phyloP scores from a whole-genome alignment of 179 eudicot genomes.

The Gypsophila paniculata region DNA sequence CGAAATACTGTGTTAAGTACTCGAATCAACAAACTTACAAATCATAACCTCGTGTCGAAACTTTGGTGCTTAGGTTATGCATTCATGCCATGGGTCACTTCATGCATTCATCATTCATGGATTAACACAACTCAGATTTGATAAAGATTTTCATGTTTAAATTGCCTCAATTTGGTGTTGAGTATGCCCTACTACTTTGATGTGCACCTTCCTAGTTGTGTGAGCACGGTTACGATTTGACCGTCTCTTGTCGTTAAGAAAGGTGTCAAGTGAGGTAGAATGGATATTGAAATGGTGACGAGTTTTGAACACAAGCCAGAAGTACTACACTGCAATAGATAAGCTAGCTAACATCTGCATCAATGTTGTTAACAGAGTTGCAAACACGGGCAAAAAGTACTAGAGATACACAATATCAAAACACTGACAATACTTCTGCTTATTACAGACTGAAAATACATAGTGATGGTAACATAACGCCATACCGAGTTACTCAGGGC shows the following conservation, averaged over 20 bases:
- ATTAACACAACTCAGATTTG: neutral
- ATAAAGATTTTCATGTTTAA: too few relatives aligned
- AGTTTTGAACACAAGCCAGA: too few relatives aligned
- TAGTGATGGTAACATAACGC: neutral
- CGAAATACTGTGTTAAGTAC: neutral
- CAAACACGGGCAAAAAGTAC: too few relatives aligned
- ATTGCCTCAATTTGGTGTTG: neutral
- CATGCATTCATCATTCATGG: neutral
- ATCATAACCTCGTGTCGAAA: neutral
- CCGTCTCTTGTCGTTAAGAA: too few relatives aligned
- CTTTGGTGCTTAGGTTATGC: neutral
- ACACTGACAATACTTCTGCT: neutral
- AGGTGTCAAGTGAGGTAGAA: too few relatives aligned
- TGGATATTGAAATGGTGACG: too few relatives aligned
- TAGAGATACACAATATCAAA: too few relatives aligned
- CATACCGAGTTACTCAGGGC: neutral
- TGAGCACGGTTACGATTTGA: neutral
- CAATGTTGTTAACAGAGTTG: too few relatives aligned
- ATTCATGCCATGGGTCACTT: too few relatives aligned
- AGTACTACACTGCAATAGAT: too few relatives aligned
- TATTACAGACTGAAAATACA: constrained; percentile 7
- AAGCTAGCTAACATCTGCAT: too few relatives aligned
- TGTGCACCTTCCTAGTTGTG: neutral
- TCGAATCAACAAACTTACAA: neutral
- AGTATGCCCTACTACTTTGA: neutral